phyloP scores from a whole-genome alignment of 2,329 filamentous ascomycete species.

The Beauveria sp. region DNA sequence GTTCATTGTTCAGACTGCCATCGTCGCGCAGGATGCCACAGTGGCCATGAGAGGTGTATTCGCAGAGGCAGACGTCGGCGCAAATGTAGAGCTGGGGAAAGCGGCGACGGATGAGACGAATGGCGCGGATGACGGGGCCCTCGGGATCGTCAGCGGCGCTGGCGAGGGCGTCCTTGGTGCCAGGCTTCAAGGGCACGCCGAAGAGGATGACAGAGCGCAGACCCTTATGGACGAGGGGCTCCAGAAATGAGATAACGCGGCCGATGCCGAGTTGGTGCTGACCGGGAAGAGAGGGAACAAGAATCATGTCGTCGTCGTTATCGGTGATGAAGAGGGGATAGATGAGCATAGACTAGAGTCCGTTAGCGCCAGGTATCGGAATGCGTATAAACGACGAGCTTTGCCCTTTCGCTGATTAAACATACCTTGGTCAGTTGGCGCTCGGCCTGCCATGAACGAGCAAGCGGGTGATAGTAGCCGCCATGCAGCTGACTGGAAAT shows the following conservation, averaged over 20 bases:
- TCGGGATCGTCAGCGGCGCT: constrained; percentile 88
- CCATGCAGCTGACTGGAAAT: constrained; percentile 79
- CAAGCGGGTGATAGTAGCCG: constrained; percentile 73
- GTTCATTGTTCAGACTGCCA: constrained; percentile 82
- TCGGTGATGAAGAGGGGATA: constrained; percentile 97
- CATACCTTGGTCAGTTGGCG: constrained; percentile 75
- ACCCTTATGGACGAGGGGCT: constrained; percentile 81
- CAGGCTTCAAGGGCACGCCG: constrained; percentile 76
- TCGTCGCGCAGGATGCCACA: constrained; percentile 94
- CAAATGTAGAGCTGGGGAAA: constrained; percentile 91
- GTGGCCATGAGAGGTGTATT: constrained; percentile 97
- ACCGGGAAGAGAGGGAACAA: constrained; percentile 84
- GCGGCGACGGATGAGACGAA: constrained; percentile 71
- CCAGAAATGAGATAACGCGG: constrained; percentile 74
- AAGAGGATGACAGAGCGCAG: constrained; percentile 92
- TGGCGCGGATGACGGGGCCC: constrained; percentile 82
- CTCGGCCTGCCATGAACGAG: constrained; percentile 75
- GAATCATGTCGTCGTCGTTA: constrained; percentile 81
- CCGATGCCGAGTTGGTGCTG: constrained; percentile 85
- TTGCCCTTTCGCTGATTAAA: neutral
- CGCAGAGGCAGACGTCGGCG: constrained; percentile 92
- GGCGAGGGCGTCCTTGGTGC: constrained; percentile 82
- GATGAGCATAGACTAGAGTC: constrained; percentile 83
- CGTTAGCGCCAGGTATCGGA: neutral
- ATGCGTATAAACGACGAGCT: neutral